Evolutionary conservation across 2,329 filamentous ascomycete species (phyloP).

Genomic region (Fusarium sp.): DNA sequence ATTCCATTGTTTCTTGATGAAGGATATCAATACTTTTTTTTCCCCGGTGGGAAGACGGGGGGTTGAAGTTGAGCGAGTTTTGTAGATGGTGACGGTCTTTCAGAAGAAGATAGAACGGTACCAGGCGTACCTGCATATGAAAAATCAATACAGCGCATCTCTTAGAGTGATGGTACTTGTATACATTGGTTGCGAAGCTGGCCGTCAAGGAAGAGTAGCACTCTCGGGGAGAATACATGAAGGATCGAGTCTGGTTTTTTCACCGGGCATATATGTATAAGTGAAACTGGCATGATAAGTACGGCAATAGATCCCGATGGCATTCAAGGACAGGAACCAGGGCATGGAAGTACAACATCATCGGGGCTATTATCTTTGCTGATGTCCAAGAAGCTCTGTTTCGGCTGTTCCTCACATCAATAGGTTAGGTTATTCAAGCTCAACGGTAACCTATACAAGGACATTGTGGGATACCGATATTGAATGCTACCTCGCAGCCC

Average conservation of each 20-base stretch:
- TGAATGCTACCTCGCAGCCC: background rate
- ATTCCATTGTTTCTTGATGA: conserved; percentile 16
- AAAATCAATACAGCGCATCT: background rate
- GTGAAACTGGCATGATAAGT: too few species aligned
- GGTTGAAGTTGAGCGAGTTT: background rate
- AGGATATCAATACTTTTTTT: conserved; percentile 10
- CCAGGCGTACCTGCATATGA: background rate
- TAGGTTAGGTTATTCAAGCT: background rate
- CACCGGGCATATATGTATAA: too few species aligned
- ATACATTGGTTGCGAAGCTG: background rate
- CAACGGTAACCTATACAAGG: background rate
- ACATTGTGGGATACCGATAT: background rate
- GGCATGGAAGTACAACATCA: background rate
- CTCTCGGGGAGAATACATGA: too few species aligned
- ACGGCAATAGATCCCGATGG: too few species aligned
- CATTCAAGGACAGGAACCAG: too few species aligned
- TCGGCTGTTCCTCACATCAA: background rate
- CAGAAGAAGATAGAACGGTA: conserved; percentile 6
- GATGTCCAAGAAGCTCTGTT: background rate
- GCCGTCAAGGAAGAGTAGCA: background rate
- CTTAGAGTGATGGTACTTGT: background rate
- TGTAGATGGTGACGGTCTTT: background rate
- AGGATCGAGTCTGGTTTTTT: too few species aligned
- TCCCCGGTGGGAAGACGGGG: background rate
- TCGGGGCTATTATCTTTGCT: background rate